Conservation (phyloP, 2,329 filamentous ascomycete genomes). For the Pestalotiopsis sp. region DNA sequence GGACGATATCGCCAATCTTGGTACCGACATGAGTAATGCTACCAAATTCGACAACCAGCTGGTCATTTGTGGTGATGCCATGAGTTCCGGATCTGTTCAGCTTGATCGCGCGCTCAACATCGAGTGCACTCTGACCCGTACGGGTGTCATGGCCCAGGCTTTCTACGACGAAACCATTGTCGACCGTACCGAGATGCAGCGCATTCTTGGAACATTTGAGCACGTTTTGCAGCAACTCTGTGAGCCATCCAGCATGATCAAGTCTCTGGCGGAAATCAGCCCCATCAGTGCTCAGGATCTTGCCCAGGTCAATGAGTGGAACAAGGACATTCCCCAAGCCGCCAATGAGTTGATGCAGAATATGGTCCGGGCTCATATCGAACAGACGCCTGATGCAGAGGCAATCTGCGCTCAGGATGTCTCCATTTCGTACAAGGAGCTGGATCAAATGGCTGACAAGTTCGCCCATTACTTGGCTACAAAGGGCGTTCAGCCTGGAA, state of each 20-base stretch:
- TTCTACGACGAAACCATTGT: constrained; percentile 10
- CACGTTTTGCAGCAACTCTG: constrained; percentile 4
- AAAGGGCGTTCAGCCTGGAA: constrained; percentile 5
- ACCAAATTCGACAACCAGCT: constrained; percentile 14
- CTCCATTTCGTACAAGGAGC: constrained; percentile 7
- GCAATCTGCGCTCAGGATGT: constrained; percentile 9
- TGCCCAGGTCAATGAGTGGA: constrained; percentile 6
- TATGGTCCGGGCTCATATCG: not conserved
- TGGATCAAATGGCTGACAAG: constrained; percentile 8
- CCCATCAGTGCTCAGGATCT: constrained; percentile 7
- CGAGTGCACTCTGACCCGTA: constrained; percentile 7
- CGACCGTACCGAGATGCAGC: constrained; percentile 11
- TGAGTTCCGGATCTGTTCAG: constrained; percentile 6
- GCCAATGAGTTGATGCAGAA: constrained; percentile 6
- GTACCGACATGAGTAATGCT: constrained; percentile 11
- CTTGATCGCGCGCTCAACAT: constrained; percentile 9
- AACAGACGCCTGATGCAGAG: constrained; percentile 4
- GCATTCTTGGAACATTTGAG: constrained; percentile 10
- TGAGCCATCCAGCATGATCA: constrained; percentile 10
- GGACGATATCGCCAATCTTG: constrained; percentile 7
- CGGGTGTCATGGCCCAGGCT: constrained; percentile 9
- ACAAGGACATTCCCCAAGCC: constrained; percentile 9
- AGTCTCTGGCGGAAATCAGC: constrained; percentile 1
- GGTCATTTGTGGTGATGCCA: constrained; percentile 7
- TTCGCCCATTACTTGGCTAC: constrained; percentile 3